phyloP scores from a whole-genome alignment of 2,329 filamentous ascomycete species.

The Endoconidiophora polonica region DNA sequence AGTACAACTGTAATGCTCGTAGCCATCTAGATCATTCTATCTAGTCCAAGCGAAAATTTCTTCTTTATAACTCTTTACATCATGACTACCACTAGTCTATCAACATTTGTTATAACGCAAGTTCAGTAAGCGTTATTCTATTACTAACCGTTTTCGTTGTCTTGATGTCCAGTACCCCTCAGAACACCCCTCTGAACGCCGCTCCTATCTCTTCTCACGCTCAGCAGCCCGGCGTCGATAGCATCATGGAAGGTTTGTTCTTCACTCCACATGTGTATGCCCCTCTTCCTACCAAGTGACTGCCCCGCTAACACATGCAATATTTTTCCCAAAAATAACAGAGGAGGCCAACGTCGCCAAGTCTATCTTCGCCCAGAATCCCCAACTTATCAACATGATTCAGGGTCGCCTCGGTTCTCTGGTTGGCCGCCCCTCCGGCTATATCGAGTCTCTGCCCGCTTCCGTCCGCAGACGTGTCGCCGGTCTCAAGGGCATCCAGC shows the following conservation, averaged over 20 bases:
- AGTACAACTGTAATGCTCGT: no score
- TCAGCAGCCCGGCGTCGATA: conserved; percentile 82
- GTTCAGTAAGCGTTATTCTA: no score
- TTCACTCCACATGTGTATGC: neutral
- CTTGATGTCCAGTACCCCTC: conserved; percentile 56
- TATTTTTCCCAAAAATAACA: conserved; percentile 23
- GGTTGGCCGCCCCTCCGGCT: conserved; percentile 88
- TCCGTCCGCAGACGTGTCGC: conserved; percentile 84
- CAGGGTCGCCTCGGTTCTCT: conserved; percentile 88
- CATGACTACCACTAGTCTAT: no score
- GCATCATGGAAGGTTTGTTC: conserved; percentile 86
- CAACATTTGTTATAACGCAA: no score
- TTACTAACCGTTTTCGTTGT: conserved; percentile 6
- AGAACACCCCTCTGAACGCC: conserved; percentile 92
- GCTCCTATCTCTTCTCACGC: conserved; percentile 96
- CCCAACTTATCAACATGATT: conserved; percentile 89
- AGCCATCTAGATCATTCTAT: no score
- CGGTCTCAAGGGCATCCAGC: conserved; percentile 93
- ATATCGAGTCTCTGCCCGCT: conserved; percentile 86
- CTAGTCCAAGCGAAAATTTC: no score
- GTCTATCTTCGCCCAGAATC: conserved; percentile 90
- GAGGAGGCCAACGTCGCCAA: conserved; percentile 58
- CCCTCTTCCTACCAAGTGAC: neutral
- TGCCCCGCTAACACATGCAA: neutral
- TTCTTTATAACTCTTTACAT: no score